These are phyloP conservation scores for Fusarium euwallaceae DNA, from an alignment of 2,329 filamentous ascomycete genomes.

Conservation along the genomic window DNA sequence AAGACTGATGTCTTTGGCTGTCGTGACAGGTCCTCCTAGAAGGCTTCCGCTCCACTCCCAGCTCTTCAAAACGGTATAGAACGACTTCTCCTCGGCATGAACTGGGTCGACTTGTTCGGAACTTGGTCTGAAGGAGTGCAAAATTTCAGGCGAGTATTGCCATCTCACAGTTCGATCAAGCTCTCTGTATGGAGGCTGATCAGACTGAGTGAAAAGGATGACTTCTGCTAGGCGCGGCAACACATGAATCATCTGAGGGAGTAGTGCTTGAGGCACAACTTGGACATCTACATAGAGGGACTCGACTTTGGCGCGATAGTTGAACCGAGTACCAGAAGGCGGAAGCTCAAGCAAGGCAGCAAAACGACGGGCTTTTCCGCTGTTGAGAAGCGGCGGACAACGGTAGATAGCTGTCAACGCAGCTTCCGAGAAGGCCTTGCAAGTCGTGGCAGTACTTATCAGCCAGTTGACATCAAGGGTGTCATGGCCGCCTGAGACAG, in stretches of 20 bases:
- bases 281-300: constrained; percentile 79
- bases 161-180: constrained; percentile 72
- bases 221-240: constrained; percentile 77
- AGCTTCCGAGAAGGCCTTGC: constrained; percentile 76
- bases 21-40: constrained; percentile 59
- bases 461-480: constrained; percentile 72
- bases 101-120: constrained; percentile 53
- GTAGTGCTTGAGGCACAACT: constrained; percentile 60
- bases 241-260: constrained; percentile 69
- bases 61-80: constrained; percentile 58
- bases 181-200: constrained; percentile 75
- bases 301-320: constrained; percentile 80
- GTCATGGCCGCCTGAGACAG: constrained; percentile 59
- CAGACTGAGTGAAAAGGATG: constrained; percentile 78
- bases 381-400: constrained; percentile 71
- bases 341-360: constrained; percentile 67
- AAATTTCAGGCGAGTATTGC: constrained; percentile 76
- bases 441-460: constrained; percentile 71
- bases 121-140: constrained; percentile 71
- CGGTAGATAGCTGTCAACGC: constrained; percentile 80
- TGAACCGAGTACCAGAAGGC: constrained; percentile 62
- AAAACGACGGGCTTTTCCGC: constrained; percentile 60
- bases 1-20: constrained; percentile 62
- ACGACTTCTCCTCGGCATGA: constrained; percentile 47
- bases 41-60: constrained; percentile 74